Conservation (phyloP, 2,329 filamentous ascomycete species). For the Calonectria multiphialidica region DNA sequence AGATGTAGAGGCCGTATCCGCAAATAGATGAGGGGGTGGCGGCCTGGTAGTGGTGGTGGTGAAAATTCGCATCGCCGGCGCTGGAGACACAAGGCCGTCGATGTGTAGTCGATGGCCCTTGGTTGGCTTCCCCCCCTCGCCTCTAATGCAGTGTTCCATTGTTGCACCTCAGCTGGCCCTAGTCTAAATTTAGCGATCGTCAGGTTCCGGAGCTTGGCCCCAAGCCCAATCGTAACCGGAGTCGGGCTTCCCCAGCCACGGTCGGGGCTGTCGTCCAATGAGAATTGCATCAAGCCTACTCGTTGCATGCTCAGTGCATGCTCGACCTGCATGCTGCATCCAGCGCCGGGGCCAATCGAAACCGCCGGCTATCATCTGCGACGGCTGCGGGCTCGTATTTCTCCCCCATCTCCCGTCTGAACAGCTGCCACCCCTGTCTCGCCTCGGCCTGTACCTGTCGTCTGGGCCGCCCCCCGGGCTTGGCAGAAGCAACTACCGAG, state of each 20-base stretch:
- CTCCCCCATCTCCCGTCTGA: not conserved
- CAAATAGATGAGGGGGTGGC: not conserved
- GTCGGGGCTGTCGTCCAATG: not conserved
- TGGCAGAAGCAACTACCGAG: slow-evolving; percentile 4
- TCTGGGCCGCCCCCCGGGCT: not conserved
- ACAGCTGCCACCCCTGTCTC: not conserved
- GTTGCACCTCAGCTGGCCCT: not conserved
- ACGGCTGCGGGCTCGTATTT: not conserved
- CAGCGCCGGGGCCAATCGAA: not conserved
- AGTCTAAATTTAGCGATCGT: not conserved
- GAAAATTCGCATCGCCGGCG: not conserved
- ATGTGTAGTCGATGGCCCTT: not conserved
- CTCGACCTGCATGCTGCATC: not conserved
- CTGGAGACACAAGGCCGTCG: not conserved
- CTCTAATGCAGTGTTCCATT: not conserved
- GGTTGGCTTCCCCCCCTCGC: not conserved
- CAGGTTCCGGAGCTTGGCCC: not conserved
- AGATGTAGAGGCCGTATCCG: not conserved
- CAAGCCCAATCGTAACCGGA: not conserved
- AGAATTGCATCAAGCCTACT: no score
- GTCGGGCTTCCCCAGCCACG: not conserved
- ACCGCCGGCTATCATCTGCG: not conserved
- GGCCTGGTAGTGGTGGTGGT: not conserved
- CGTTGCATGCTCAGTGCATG: not conserved
- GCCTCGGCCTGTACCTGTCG: not conserved